phyloP scores from a whole-genome alignment of 768 basidiomycete genomes.

The Suillus variegatus region DNA sequence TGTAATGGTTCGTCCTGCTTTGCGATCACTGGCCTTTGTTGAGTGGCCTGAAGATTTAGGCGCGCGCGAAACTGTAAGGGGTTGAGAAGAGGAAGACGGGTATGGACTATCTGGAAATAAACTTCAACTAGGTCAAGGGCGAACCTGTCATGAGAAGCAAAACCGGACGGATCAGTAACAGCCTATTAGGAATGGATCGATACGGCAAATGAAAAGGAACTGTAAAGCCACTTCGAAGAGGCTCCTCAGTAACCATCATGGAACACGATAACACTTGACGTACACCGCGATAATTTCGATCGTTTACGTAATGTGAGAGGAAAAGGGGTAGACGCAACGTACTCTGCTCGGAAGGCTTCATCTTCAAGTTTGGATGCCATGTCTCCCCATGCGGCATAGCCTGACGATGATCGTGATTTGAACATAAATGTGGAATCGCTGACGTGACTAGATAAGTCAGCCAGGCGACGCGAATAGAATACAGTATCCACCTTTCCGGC shows the following conservation, averaged over 20 bases:
- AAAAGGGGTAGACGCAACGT: constrained; percentile 44
- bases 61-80: constrained; percentile 78
- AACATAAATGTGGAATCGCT: constrained; percentile 42
- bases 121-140: constrained; percentile 93
- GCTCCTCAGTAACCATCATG: constrained; percentile 23
- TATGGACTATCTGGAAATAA: constrained; percentile 91
- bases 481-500: constrained; percentile 56
- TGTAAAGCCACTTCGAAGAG: constrained; percentile 15
- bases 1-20: constrained; percentile 51
- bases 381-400: constrained; percentile 76
- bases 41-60: constrained; percentile 45
- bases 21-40: constrained; percentile 24
- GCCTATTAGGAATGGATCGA: constrained; percentile 19
- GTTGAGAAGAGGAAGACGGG: constrained; percentile 84
- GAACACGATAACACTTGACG: constrained; percentile 21
- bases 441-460: constrained; percentile 15
- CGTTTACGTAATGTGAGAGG: constrained; percentile 33
- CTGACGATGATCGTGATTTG: constrained; percentile 44
- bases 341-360: constrained; percentile 82
- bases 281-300: constrained; percentile 21
- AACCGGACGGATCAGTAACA: constrained; percentile 13
- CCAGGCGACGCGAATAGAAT: constrained; percentile 18
- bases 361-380: constrained; percentile 70
- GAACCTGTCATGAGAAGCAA: constrained; percentile 54
- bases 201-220: constrained; percentile 29